Evolutionary conservation across 2,329 filamentous ascomycete species (phyloP).

Genomic region (Exophiala sp.): DNA sequence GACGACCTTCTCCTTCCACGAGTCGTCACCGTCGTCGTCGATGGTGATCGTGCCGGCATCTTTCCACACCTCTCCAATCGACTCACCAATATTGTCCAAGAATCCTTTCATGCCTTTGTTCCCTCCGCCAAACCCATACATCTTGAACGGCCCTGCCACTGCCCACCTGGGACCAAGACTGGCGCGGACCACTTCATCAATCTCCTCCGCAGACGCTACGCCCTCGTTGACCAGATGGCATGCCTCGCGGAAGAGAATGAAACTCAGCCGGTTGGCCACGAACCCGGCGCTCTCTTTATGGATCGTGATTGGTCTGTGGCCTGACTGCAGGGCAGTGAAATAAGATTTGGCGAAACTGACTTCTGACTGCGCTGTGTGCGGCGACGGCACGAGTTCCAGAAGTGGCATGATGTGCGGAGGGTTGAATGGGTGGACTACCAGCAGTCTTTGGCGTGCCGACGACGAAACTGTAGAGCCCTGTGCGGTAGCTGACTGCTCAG

Average conservation of each 20-base stretch:
- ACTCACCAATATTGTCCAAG: slow-evolving; percentile 52
- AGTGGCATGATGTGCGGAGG: slow-evolving; percentile 58
- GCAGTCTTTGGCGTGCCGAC: slow-evolving; percentile 34
- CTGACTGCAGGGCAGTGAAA: slow-evolving; percentile 92
- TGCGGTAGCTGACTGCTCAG: not conserved
- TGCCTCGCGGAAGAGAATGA: slow-evolving; percentile 52
- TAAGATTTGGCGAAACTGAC: slow-evolving; percentile 49
- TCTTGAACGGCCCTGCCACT: slow-evolving; percentile 52
- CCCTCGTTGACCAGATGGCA: slow-evolving; percentile 50
- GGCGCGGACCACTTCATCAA: slow-evolving; percentile 49
- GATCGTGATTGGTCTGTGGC: slow-evolving; percentile 94
- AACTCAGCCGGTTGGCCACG: slow-evolving; percentile 54
- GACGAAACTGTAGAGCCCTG: not conserved
- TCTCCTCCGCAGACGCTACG: slow-evolving; percentile 48
- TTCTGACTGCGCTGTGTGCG: slow-evolving; percentile 36
- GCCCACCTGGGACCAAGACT: slow-evolving; percentile 53
- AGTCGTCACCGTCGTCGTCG: not conserved
- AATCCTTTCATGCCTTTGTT: slow-evolving; percentile 48
- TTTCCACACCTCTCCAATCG: slow-evolving; percentile 51
- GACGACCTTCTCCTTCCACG: slow-evolving; percentile 18
- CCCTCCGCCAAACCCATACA: slow-evolving; percentile 55
- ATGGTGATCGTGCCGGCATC: slow-evolving; percentile 37
- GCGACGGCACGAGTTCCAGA: slow-evolving; percentile 52
- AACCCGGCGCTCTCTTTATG: slow-evolving; percentile 82
- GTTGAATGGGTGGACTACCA: slow-evolving; percentile 58